Conservation (phyloP, 2,329 filamentous ascomycete genomes). For the Trichoderma gracile region DNA sequence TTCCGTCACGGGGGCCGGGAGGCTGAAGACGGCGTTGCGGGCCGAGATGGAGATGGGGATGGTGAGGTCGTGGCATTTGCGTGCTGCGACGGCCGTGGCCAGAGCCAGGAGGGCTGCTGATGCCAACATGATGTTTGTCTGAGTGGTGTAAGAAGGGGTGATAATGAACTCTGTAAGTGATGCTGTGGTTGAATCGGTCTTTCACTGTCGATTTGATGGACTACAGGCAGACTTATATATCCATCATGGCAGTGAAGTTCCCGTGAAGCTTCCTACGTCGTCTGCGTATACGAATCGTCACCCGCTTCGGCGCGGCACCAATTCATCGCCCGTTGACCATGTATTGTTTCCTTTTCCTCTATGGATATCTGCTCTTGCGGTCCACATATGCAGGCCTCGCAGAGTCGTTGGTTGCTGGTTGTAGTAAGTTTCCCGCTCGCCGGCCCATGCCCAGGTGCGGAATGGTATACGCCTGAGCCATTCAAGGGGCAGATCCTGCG, state of each 20-base stretch:
- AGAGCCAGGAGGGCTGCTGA: constrained; percentile 27
- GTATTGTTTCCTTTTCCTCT: background rate
- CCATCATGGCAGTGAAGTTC: background rate
- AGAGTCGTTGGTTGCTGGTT: background rate
- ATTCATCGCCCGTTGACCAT: background rate
- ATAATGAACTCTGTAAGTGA: background rate
- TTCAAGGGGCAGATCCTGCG: background rate
- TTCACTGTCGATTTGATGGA: too few species aligned
- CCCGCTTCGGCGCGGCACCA: too few species aligned
- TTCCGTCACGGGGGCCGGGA: constrained; percentile 50
- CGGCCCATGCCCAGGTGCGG: too few species aligned
- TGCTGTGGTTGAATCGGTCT: background rate
- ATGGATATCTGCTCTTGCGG: background rate
- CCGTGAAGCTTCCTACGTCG: background rate
- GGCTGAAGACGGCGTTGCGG: constrained; percentile 54
- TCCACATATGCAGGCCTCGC: background rate
- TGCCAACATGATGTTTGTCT: constrained; percentile 7
- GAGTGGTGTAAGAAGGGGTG: background rate
- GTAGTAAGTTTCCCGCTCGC: background rate
- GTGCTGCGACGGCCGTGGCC: constrained; percentile 35
- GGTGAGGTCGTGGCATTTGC: constrained; percentile 51
- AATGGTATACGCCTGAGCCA: background rate
- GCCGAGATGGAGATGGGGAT: constrained; percentile 58
- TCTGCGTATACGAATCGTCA: background rate
- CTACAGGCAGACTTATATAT: background rate